Base-by-base conservation (phyloP, 345 rosid species). In the Aethionema arabicum region DNA sequence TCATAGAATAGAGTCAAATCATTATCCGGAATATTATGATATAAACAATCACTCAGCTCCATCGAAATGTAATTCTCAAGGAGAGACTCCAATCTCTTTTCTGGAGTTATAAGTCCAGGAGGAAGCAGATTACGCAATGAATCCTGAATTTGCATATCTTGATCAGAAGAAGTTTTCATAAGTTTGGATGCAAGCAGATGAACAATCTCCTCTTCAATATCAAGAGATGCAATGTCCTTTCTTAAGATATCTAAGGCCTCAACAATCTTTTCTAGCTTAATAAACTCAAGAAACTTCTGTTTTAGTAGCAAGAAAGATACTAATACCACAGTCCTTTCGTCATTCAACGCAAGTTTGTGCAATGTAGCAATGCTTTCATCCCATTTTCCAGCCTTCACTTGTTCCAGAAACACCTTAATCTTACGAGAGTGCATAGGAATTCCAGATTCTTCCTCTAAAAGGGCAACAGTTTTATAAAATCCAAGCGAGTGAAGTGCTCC, bases 401-500 rank as follows among this genome's bases (percentile, higher is more conserved):
- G 80, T 39, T 73, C 50, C 62, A 78, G 77, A 69, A 83, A 74
- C 63, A 43, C 3, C 55, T 69, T 70, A 55, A 50, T 76, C 1
- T 10, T 38, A 5, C 78, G 37, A 5, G 72, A 54, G 35, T 76
- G 78, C 14, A 81, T 65, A 2, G 67, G 38, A 75, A 75, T 75
- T 44, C 81, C 77, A 0, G 85, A 85, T 4, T 78, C 79, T 32
- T 81, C 63, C 74, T 83, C 83, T 14, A 85, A 64, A 63, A 16
- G 58, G 6, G 74, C 73, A 5, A 77, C 81, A 30, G 47, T 73
- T 51, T 54, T 52, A 10, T 49, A 56, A 60, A 68, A 85, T 61
- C 88, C 83, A 63, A 85, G 86, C 1, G 92, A 85, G 60, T 71
- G 63, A 51, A 85, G 77, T 7, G 86, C 79, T 10, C 45, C 76